A percentile compares a stretch with the other conserved stretches of the same genome.
These are phyloP conservation scores for Infundibulicybe gibba DNA, from an alignment of 768 basidiomycete species.

Conservation along the genomic window DNA sequence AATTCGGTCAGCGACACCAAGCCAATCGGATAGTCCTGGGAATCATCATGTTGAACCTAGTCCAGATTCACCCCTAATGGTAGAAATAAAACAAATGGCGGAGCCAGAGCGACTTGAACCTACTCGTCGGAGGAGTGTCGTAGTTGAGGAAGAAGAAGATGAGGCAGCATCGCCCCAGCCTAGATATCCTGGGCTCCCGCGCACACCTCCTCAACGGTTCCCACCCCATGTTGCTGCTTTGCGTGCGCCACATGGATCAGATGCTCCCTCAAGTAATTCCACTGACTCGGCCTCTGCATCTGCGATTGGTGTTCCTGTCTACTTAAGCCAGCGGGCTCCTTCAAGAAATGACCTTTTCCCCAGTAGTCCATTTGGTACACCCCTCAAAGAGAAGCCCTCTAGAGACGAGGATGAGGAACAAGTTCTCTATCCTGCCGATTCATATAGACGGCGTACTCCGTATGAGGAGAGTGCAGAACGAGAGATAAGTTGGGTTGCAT, in stretches of 20 bases:
- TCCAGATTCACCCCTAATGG: slow-evolving; percentile 15
- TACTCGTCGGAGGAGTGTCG: slow-evolving; percentile 53
- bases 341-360: slow-evolving; percentile 60
- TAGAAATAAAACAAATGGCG: slow-evolving; percentile 12
- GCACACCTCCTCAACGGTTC: slow-evolving; percentile 38
- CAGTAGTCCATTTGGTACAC: slow-evolving; percentile 70
- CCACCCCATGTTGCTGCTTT: slow-evolving; percentile 23
- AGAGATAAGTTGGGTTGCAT: slow-evolving; percentile 76
- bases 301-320: slow-evolving; percentile 47
- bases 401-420: slow-evolving; percentile 70
- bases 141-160: slow-evolving; percentile 72
- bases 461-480: slow-evolving; percentile 47
- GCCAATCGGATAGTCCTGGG: slow-evolving; percentile 29
- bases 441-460: slow-evolving; percentile 43
- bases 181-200: slow-evolving; percentile 35
- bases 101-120: slow-evolving; percentile 36
- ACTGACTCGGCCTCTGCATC: slow-evolving; percentile 38
- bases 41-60: slow-evolving; percentile 25
- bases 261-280: slow-evolving; percentile 46
- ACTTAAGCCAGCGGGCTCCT: slow-evolving; percentile 39
- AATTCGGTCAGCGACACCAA: slow-evolving; percentile 40
- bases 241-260: slow-evolving; percentile 47
- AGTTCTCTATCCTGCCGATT: slow-evolving; percentile 61
- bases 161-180: slow-evolving; percentile 40
- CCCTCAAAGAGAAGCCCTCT: slow-evolving; percentile 57